Percentiles rank a stretch among this genome's conserved stretches.
Evolutionary conservation across 1,139 yeast species (phyloP).

Genomic region (Scheffersomyces cryptocercus): DNA sequence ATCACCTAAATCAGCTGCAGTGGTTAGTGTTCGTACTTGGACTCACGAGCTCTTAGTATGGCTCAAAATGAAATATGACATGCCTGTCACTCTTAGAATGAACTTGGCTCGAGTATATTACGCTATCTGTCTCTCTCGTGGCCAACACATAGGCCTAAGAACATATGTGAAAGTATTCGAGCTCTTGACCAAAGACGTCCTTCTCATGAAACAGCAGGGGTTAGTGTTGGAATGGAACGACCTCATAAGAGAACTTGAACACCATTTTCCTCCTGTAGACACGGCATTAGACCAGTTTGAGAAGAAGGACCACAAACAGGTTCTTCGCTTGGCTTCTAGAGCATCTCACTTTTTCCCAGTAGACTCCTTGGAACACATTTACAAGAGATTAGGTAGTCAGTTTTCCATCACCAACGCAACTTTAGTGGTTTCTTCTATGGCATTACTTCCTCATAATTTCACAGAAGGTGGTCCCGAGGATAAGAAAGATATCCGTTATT

Average conservation of each 20-base stretch:
- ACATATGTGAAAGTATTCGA: constrained; percentile 69
- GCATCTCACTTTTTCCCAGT: constrained; percentile 49
- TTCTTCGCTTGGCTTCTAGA: constrained; percentile 47
- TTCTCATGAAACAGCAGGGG: constrained; percentile 36
- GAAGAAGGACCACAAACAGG: constrained; percentile 43
- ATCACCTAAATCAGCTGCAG: constrained; percentile 69
- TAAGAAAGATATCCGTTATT: constrained; percentile 49
- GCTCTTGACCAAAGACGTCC: constrained; percentile 53
- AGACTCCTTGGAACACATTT: constrained; percentile 39
- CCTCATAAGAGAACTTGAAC: constrained; percentile 38
- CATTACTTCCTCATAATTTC: constrained; percentile 49
- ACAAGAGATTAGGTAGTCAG: constrained; percentile 41
- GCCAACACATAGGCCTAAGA: constrained; percentile 65
- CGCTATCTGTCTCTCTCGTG: constrained; percentile 70
- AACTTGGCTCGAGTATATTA: constrained; percentile 71
- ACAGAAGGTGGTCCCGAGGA: constrained; percentile 24
- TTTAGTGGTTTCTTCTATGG: constrained; percentile 56
- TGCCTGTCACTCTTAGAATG: constrained; percentile 69
- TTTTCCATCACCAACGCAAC: constrained; percentile 63
- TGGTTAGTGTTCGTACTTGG: constrained; percentile 81
- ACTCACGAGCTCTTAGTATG: constrained; percentile 83
- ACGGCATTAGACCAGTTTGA: constrained; percentile 33
- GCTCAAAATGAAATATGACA: constrained; percentile 75
- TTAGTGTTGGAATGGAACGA: constrained; percentile 55
- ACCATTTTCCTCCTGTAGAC: constrained; percentile 36